Evolutionary conservation across 2,329 filamentous ascomycete genomes (phyloP).

Genomic region (Colletotrichum salicis): DNA sequence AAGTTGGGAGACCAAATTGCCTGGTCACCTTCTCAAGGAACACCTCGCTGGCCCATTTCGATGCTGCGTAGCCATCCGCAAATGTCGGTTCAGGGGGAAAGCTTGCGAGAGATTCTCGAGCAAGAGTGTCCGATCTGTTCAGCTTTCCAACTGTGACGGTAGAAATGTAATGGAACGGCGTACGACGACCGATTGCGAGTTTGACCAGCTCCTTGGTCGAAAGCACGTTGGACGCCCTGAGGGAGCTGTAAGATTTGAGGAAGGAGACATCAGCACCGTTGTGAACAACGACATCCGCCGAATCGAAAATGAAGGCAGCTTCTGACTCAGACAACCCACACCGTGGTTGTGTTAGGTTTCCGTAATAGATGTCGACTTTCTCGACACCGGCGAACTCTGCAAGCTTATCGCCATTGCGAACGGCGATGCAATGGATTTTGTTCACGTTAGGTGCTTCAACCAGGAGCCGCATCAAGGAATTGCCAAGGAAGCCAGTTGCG

Average conservation of each 20-base stretch:
- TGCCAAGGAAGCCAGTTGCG: constrained; percentile 45
- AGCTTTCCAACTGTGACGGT: constrained; percentile 40
- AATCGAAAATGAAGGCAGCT: background rate
- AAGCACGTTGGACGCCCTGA: constrained; percentile 43
- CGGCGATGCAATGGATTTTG: constrained; percentile 56
- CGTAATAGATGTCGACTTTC: constrained; percentile 48
- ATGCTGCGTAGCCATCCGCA: constrained; percentile 44
- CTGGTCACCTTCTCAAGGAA: constrained; percentile 41
- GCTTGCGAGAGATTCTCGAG: constrained; percentile 20
- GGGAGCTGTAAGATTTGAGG: constrained; percentile 44
- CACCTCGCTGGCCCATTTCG: constrained; percentile 49
- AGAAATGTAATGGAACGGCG: constrained; percentile 48
- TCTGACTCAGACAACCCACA: constrained; percentile 50
- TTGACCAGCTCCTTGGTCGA: constrained; percentile 43
- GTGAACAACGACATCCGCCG: constrained; percentile 62
- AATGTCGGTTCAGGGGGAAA: constrained; percentile 37
- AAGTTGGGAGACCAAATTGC: constrained; percentile 38
- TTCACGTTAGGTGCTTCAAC: constrained; percentile 43
- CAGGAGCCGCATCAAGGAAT: constrained; percentile 45
- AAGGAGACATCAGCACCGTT: constrained; percentile 50
- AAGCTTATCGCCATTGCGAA: constrained; percentile 34
- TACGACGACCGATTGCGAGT: constrained; percentile 36
- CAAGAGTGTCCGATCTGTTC: constrained; percentile 20
- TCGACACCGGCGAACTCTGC: background rate
- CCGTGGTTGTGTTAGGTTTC: constrained; percentile 46